Conservation (phyloP, 257 asterid genomes). For the Solanum chmielewskii region DNA sequence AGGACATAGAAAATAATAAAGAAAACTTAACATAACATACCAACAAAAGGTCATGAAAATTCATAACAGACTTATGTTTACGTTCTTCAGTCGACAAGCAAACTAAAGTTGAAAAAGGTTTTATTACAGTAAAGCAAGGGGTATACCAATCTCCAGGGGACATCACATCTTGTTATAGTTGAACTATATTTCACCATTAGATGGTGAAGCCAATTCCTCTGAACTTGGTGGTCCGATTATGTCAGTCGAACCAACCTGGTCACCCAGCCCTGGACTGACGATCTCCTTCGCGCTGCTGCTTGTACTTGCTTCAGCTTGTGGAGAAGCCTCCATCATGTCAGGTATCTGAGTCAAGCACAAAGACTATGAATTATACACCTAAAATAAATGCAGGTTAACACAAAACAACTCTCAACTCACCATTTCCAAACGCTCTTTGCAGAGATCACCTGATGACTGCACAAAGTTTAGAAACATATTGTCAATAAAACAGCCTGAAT, state of each 20-base stretch:
- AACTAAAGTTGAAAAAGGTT: not conserved
- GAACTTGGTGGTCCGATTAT: slow-evolving; percentile 55
- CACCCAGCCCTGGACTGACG: slow-evolving; percentile 36
- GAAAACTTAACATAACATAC: not conserved
- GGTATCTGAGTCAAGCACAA: slow-evolving; percentile 36
- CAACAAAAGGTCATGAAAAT: not conserved
- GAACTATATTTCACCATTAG: slow-evolving; percentile 52
- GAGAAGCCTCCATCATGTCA: slow-evolving; percentile 42
- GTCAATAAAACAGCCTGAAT: not conserved
- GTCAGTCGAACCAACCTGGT: slow-evolving; percentile 18
- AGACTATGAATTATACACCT: not conserved
- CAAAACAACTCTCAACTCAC: slow-evolving; percentile 27
- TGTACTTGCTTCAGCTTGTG: slow-evolving; percentile 31
- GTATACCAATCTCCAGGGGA: not conserved
- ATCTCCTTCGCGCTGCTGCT: slow-evolving; percentile 26
- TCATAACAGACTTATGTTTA: not conserved
- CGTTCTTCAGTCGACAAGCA: not conserved
- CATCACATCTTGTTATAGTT: slow-evolving; percentile 49
- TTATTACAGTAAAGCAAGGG: not conserved
- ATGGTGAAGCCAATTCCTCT: slow-evolving; percentile 55
- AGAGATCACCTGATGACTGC: slow-evolving; percentile 67
- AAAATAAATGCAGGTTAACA: not conserved
- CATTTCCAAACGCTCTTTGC: slow-evolving; percentile 65
- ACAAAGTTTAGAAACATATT: slow-evolving; percentile 15
- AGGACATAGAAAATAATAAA: not conserved